Base-by-base conservation (phyloP, 805 yeast genomes). In the Yamadazyma ubonensis region DNA sequence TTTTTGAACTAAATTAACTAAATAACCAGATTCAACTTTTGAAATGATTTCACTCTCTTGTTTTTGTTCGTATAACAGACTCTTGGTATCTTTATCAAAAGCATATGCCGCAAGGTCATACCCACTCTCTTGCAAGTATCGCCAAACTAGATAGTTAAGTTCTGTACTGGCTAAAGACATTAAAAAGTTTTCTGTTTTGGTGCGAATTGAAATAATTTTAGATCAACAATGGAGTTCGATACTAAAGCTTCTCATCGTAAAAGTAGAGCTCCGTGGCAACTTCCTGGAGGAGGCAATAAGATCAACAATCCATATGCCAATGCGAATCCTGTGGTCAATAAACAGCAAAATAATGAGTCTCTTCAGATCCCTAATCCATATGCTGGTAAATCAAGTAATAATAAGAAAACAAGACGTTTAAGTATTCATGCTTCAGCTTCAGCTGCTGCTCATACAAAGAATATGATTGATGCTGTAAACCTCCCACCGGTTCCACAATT, bases 111-210 rank as follows among this genome's bases (percentile, higher is more conserved):
- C 71, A 15, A 86, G 71, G 37, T 86, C 90, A 28, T 73, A 70
- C 2, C 95, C 95, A 5, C 82, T 70, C 58, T 93, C 98, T 55
- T 88, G 96, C 27, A 89, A 71, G 55, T 91, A 93, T 45, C 97
- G 67, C 96, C 96, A 93, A 39, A 91, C 78, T 51, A 93, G 73
- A 57, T 91, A 91, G 67, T 91, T 93, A 39, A 91, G 75, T 61
- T 89, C 95, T 42, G 76, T 79, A 41, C 93, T 83, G 4, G 93
- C 77, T 35, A 91, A 65, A 18, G 95, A 83, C 96, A 88, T 87
- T 14, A 15, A 21, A 23, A 33, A 33, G 23, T 23, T 19, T 36
- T 36, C 16, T 16, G 16, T 17, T 23, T 25, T 26, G 15, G 41
- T 33, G 34, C 37, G 36, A 19, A 19, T 17, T 11, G 19, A 11